Percentiles rank a stretch among this genome's conserved stretches.
Conservation (phyloP, 257 asterid genomes). For the Solanum medicagineum region DNA sequence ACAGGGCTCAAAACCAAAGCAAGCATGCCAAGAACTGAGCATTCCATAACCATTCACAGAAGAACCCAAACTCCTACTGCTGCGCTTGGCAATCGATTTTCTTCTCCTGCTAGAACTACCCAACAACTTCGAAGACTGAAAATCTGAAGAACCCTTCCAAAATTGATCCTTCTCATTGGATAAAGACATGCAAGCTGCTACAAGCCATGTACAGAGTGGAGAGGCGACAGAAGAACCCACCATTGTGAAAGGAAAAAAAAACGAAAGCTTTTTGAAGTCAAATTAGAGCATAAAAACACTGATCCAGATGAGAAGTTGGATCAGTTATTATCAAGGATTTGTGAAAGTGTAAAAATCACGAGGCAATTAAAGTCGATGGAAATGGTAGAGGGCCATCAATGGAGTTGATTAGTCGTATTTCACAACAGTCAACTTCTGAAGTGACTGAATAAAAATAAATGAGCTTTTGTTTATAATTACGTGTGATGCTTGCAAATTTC, state of each 20-base stretch:
- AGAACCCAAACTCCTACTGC: conserved; percentile 13
- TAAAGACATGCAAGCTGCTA: conserved; percentile 33
- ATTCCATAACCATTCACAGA: conserved; percentile 6
- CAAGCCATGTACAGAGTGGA: conserved; percentile 34
- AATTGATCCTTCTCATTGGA: conserved; percentile 6
- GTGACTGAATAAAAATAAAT: not conserved
- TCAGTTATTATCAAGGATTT: not conserved
- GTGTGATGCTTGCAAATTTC: not conserved
- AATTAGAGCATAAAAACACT: not conserved
- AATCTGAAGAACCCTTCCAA: not conserved
- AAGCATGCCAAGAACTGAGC: conserved; percentile 3
- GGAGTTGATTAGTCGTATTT: not conserved
- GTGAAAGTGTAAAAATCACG: not conserved
- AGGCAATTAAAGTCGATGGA: not conserved
- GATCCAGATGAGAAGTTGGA: not conserved
- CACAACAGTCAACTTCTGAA: not conserved
- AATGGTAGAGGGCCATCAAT: not conserved
- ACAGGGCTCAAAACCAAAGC: conserved; percentile 19
- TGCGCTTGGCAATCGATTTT: not conserved
- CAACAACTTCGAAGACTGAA: conserved; percentile 9
- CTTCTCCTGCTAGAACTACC: conserved; percentile 7
- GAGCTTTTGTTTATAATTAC: not conserved
- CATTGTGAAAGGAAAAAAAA: not conserved
- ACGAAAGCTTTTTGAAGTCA: not conserved
- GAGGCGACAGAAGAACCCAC: conserved; percentile 18